Base-by-base conservation (phyloP, 2,329 filamentous ascomycete genomes). In the Aureobasidium lini region DNA sequence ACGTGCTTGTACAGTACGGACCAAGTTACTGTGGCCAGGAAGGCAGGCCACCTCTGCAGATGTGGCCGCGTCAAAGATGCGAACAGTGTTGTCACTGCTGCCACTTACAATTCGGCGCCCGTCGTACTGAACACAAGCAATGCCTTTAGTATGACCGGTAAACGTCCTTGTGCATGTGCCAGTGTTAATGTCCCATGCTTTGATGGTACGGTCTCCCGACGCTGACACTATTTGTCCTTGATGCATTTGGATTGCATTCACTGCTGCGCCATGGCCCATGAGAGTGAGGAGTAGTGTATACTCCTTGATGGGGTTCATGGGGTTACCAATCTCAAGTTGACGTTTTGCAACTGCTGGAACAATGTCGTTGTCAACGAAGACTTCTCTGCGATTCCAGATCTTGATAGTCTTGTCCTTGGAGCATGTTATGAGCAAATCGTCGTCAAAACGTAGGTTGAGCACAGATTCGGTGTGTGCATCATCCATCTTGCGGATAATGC, bases 331-430 rank as follows among this genome's bases (percentile, higher is more conserved):
- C 53, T 69, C 62, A 47, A 79, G 68, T 57, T 72, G 68, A 18
- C 67, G 63, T 31, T 36, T 53, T 31, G 60, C 52, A 29, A 61
- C 56, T 7, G 61, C 53, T 9, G 71, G 71, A 4, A 73, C 61
- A 11, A 71, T 63, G 28, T 74, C 69, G 63, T 78, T 74, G 31
- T 72, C 70, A 3, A 73, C 73, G 46, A 70, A 76, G n/a, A 96
- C 76, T 16, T 84, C 79, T 16, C 78, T 81, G 5, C 94, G 85
- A 71, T 93, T 97, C 83, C 95, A 99, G 16, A 99, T 86, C 73
- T 96, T 96, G 78, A 99, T 96, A 0, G 88, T 88, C 72, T 92
- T 95, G 73, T 99, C 94, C 72, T 99, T 99, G 50, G 93, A 97
- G 68, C 94, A 97, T 0, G 94, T 99, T 11, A 97, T 90, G 4